Conservation (phyloP, 345 rosid genomes). For the Populus ilicifolia region DNA sequence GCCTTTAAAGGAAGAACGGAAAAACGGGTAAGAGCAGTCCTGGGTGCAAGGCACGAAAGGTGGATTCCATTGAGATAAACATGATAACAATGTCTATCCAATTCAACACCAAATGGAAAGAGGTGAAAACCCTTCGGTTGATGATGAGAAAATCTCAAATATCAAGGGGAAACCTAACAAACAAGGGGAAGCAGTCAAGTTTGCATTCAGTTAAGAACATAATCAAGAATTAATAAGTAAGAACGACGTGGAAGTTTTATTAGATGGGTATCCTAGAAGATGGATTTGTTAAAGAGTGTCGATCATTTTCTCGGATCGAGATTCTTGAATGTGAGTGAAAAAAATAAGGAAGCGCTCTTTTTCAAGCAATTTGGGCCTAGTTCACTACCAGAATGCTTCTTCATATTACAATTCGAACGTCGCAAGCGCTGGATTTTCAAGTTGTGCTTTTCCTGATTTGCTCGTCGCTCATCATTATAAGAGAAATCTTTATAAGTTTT, state of each 20-base stretch:
- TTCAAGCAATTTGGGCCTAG: too few species aligned
- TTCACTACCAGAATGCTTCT: too few species aligned
- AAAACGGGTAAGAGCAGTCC: conserved; percentile 5
- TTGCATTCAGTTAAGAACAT: conserved; percentile 20
- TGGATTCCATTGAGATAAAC: conserved; percentile 7
- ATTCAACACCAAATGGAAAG: conserved; percentile 22
- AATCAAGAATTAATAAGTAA: conserved; percentile 9
- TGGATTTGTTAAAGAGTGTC: conserved; percentile 7
- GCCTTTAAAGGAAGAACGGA: conserved; percentile 2
- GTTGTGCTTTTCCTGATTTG: too few species aligned
- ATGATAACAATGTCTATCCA: background rate
- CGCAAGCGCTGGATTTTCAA: too few species aligned
- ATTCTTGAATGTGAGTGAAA: too few species aligned
- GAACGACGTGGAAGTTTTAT: conserved; percentile 28
- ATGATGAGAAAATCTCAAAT: conserved; percentile 3
- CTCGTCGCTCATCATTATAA: too few species aligned
- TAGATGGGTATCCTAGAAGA: conserved; percentile 15
- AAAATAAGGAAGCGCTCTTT: too few species aligned
- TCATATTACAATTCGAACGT: too few species aligned
- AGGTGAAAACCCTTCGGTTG: background rate
- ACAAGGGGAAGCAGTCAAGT: conserved; percentile 19
- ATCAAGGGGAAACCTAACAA: conserved; percentile 8
- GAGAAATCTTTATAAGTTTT: too few species aligned
- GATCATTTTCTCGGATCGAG: too few species aligned
- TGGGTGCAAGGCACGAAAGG: conserved; percentile 15